These are phyloP conservation scores for Aspergillus homomorphus DNA, from an alignment of 495 filamentous ascomycete genomes.

Conservation along the genomic window DNA sequence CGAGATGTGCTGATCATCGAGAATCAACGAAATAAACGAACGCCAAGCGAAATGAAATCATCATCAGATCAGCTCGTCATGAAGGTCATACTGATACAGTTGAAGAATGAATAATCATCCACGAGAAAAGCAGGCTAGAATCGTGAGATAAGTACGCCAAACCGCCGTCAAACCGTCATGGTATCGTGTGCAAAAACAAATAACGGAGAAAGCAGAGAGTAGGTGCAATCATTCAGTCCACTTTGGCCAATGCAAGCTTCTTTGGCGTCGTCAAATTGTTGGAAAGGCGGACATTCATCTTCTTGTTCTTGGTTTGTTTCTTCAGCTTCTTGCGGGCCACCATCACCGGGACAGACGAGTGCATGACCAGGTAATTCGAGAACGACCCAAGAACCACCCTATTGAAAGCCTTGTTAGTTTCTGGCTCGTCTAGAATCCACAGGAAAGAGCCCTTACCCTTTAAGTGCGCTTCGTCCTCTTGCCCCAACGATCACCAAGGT, in stretches of 20 bases:
- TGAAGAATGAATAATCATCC: neutral
- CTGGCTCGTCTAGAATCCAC: neutral
- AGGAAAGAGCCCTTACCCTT: slow-evolving; percentile 62
- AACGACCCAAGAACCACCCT: slow-evolving; percentile 93
- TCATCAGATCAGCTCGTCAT: slow-evolving; percentile 7
- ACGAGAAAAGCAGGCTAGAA: neutral
- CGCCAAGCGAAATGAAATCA: neutral
- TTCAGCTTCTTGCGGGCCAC: slow-evolving; percentile 78
- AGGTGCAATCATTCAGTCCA: slow-evolving; percentile 46
- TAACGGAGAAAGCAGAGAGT: slow-evolving; percentile 2
- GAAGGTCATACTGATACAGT: slow-evolving; percentile 6
- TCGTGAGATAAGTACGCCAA: neutral
- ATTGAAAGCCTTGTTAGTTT: slow-evolving; percentile 16
- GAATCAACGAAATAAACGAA: neutral
- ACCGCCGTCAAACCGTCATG: slow-evolving; percentile 1
- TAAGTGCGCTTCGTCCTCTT: slow-evolving; percentile 83
- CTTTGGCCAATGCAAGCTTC: slow-evolving; percentile 61
- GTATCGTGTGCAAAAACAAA: neutral
- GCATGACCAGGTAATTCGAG: slow-evolving; percentile 93
- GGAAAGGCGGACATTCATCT: slow-evolving; percentile 57
- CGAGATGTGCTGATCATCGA: neutral
- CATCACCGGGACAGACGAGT: slow-evolving; percentile 95
- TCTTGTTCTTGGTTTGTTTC: slow-evolving; percentile 68
- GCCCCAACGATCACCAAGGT: slow-evolving; percentile 93
- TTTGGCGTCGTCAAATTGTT: slow-evolving; percentile 69